Evolutionary conservation across 495 filamentous ascomycete species (phyloP), one percentile per base, ranked within the genome.

Genomic region (Acidiella bohemica): DNA sequence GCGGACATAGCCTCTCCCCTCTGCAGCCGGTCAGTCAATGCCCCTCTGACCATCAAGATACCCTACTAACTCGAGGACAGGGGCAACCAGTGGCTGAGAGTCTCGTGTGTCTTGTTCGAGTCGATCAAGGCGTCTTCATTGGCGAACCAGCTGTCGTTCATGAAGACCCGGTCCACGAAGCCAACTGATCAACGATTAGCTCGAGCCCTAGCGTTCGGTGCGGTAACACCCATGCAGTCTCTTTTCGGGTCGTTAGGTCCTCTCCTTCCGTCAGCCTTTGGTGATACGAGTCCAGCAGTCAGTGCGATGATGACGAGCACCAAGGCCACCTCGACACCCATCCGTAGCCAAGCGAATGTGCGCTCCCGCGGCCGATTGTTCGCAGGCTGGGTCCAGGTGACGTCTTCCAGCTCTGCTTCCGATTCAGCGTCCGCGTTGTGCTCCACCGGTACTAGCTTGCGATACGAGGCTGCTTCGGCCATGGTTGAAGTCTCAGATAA

Each of bases 1-100:
- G 9, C 30, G 16, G n/a, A 46, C 43, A 26, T 40, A 46, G n/a
- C 43, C 43, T 30, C 43, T 11, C n/a, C 43, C 43, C 30, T 46
- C 43, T 46, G 43, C 32, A 6, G 18, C 6, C 4, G 23, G 19
- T 43, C 30, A 42, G 39, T 26, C 5, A 24, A 3, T 14, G 13
- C 2, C 4, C 5, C n/a, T 35, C 12, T 3, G 21, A 18, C 6
- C 17, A 8, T 22, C 28, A n/a, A 4, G 28, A 5, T 11, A 18
- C 26, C 9, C 24, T 14, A 38, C 43, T 27, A 13, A 46, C 43
- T 46, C n/a, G 43, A 46, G 11, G 43, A 46, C 6, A 46, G 26
- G 17, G 43, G 26, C 24, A 41, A 7, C 43, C 43, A 46, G n/a
- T 40, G 6, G 7, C 6, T 13, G 19, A 46, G 28, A 10, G 43